Evolutionary conservation across 2,329 filamentous ascomycete species (phyloP), one percentile per base, ranked within the genome.

Genomic region (Orbilia blumenaviensis): DNA sequence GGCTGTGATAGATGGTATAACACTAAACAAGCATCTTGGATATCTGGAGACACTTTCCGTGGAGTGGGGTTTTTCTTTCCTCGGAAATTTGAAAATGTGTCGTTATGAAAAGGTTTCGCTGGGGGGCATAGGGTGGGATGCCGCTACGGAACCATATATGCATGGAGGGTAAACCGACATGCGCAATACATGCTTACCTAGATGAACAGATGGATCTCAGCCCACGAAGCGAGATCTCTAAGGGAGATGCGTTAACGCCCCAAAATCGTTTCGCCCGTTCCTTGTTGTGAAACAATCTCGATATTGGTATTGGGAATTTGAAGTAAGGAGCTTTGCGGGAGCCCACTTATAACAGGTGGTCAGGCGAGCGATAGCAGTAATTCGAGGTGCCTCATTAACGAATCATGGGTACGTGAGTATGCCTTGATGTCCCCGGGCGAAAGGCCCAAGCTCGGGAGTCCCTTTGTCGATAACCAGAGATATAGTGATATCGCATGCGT

Each of bases 51-150:
- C 48, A 64, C 36, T 44, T 52, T 41, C 42, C 16, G 29, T 34
- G 21, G 60, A 41, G 60, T 72, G 67, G 60, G 67, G 67, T 72
- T 52, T 41, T 66, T 63, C 25, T 25, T 58, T 60, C 67, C 67
- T 72, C 60, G 67, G 67, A 66, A 72, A 60, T 52, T 50, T 46
- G 29, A 66, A 50, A 41, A 21, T 18, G 21, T 32, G 44, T 54
- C 32, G 50, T 56, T 46, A 54, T 62, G 41, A 66, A 67, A 63
- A 75, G 38, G 54, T 25, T 34, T 41, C 10, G 23, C 32, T 27
- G 23, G 27, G 7, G n/a, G n/a, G 63, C 27, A 50, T 25, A 44
- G 41, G 16, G 54, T 62, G 23, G 56, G 34, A 48, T 41, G 34
- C 62, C 64, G 41, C 23, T 34, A 25, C 52, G 25, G 48, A 27